Base-by-base conservation (phyloP, 108 stramenopile species). In the Cyclotella kingstonii region DNA sequence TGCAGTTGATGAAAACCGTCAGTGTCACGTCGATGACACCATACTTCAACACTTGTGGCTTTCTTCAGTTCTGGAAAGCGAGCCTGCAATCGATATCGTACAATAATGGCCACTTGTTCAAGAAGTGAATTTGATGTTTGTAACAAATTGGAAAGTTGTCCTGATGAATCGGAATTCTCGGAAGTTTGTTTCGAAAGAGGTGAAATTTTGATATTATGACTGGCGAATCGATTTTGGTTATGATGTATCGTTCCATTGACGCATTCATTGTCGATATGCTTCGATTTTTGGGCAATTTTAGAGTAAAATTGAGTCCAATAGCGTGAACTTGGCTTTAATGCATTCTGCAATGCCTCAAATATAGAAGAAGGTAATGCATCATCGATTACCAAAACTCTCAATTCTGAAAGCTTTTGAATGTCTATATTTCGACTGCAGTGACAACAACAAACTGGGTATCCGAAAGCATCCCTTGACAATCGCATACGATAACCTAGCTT, bases 1-100 rank as follows among this genome's bases (percentile, higher is more conserved):
- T 74, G 75, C 10, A 77, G 54, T 33, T 66, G 69, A 72, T 80
- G 76, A 0, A 36, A 48, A 15, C 70, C 76, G 46, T 77, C 76
- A 10, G 66, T 31, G 11, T 57, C 59, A 22, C 76, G 76, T 49
- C 62, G 63, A 50, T 77, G 76, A 30, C 57, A 42, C 76, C 76
- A 77, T 10, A 77, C 38, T 42, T 77, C 76, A n/a, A 71, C 76
- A 47, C 71, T 73, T n/a, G 70, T 66, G 9, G 75, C 60, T 4
- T 68, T 26, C 22, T n/a, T 1, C 17, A 71, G 5, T 21, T 29
- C 43, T 1, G 74, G 74, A 42, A 76, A 78, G 5, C 35, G 71
- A 0, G 54, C 19, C 0, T 4, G 10, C 23, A 73, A 48, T 18
- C 49, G 47, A 34, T 73, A 66, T 12, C 36, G 39, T 60, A 49